Conservation (phyloP, 2,329 filamentous ascomycete genomes). For the Trichophyton simii region DNA sequence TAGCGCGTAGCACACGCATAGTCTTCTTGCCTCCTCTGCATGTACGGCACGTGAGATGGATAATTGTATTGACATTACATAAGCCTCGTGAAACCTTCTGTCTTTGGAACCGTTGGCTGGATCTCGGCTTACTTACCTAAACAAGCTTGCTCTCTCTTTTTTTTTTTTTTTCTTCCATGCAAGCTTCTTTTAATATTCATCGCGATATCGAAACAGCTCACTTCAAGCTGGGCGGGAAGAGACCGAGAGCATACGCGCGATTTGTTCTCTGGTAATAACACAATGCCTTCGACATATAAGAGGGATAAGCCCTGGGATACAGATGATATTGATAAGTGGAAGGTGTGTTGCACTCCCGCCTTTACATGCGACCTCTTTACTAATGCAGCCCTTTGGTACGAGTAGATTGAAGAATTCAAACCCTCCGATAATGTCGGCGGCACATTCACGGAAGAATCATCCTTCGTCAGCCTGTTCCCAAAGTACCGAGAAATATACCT, state of each 20-base stretch:
- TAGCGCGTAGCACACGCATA: background rate
- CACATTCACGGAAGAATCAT: conserved; percentile 83
- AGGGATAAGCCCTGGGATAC: conserved; percentile 91
- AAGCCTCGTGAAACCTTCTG: background rate
- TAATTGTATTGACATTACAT: background rate
- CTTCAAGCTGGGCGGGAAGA: background rate
- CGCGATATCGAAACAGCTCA: background rate
- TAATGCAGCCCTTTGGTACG: background rate
- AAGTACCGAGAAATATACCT: conserved; percentile 95
- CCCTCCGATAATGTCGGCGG: conserved; percentile 74
- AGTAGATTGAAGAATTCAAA: conserved; percentile 65
- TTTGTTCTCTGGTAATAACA: background rate
- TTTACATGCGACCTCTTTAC: background rate
- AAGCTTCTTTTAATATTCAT: too few species aligned
- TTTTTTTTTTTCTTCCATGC: background rate
- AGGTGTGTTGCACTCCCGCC: conserved; percentile 36
- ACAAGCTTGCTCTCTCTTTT: background rate
- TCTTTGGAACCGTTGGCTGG: too few species aligned
- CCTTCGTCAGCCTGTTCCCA: conserved; percentile 72
- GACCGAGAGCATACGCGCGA: background rate
- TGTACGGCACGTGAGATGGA: background rate
- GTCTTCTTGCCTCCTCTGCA: background rate
- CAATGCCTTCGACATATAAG: conserved; percentile 81
- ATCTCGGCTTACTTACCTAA: background rate
- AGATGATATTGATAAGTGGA: conserved; percentile 96